These are phyloP conservation scores for Ogataea nakhonphanomensis DNA, from an alignment of 805 yeast genomes.

Conservation along the genomic window DNA sequence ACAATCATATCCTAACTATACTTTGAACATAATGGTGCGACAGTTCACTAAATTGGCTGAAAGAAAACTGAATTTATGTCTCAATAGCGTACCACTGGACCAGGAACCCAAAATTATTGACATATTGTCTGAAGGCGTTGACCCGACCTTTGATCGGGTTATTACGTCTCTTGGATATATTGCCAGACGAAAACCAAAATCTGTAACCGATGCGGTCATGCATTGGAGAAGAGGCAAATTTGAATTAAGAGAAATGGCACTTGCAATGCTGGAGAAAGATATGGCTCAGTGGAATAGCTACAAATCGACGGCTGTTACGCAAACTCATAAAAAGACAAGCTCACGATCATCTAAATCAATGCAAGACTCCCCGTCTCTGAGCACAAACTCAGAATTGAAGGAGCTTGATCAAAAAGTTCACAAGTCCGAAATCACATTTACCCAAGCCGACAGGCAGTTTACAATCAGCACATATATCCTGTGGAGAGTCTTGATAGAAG, in stretches of 20 bases:
- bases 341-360: slow-evolving; percentile 21
- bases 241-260: slow-evolving; percentile 70
- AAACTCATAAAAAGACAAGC: slow-evolving; percentile 24
- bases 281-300: slow-evolving; percentile 24
- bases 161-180: slow-evolving; percentile 85
- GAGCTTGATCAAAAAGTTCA: slow-evolving; percentile 29
- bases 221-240: slow-evolving; percentile 95
- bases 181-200: slow-evolving; percentile 86
- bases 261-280: slow-evolving; percentile 47
- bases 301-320: slow-evolving; percentile 8
- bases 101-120: slow-evolving; percentile 79
- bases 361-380: slow-evolving; percentile 11
- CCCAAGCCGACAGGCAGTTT: slow-evolving; percentile 83
- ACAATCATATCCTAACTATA: slow-evolving; percentile 75
- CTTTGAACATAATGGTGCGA: slow-evolving; percentile 89
- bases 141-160: slow-evolving; percentile 80
- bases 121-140: slow-evolving; percentile 79
- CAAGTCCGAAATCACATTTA: slow-evolving; percentile 59
- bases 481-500: slow-evolving; percentile 89
- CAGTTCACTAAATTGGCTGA: slow-evolving; percentile 95
- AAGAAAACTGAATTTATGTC: slow-evolving; percentile 70
- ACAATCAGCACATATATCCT: slow-evolving; percentile 82
- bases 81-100: slow-evolving; percentile 57
- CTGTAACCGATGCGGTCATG: slow-evolving; percentile 97
- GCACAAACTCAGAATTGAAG: slow-evolving; percentile 13